Conservation (phyloP, 345 rosid genomes). For the Garcia nutans region DNA sequence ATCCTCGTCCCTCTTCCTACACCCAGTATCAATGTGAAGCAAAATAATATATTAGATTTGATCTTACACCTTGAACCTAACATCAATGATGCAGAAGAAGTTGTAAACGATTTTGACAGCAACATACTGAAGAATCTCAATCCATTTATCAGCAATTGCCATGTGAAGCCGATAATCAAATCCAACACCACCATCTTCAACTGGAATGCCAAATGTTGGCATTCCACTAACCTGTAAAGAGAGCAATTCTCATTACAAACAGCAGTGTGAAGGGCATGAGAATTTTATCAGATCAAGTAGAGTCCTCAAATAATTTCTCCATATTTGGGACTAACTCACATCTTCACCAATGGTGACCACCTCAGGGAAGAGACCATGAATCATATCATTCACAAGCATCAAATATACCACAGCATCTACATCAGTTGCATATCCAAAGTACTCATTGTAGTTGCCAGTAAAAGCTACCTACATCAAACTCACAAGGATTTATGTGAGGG, state of each 20-base stretch:
- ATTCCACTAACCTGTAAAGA: slow-evolving; percentile 86
- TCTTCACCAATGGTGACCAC: slow-evolving; percentile 92
- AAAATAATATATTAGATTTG: slow-evolving; percentile 8
- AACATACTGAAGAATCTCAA: slow-evolving; percentile 81
- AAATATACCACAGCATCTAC: slow-evolving; percentile 86
- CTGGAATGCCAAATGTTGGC: slow-evolving; percentile 92
- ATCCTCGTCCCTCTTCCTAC: slow-evolving; percentile 80
- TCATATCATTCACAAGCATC: slow-evolving; percentile 93
- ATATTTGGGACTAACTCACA: slow-evolving; percentile 44
- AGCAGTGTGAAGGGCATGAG: background rate
- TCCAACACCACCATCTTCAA: slow-evolving; percentile 91
- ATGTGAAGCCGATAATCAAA: slow-evolving; percentile 96
- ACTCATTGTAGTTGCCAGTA: slow-evolving; percentile 88
- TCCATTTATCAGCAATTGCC: slow-evolving; percentile 99
- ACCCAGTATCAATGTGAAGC: slow-evolving; percentile 21
- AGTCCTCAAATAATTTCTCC: background rate
- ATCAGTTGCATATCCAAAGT: slow-evolving; percentile 89
- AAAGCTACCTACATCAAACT: slow-evolving; percentile 57
- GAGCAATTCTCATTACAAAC: background rate
- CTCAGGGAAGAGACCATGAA: slow-evolving; percentile 91
- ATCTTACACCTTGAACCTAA: slow-evolving; percentile 4
- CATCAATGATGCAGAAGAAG: background rate
- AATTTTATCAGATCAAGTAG: background rate
- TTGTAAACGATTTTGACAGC: background rate
- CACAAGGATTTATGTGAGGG: background rate